Evolutionary conservation across 495 filamentous ascomycete genomes (phyloP), one percentile per base, ranked within the genome.

Genomic region (Ramalina peruviana): DNA sequence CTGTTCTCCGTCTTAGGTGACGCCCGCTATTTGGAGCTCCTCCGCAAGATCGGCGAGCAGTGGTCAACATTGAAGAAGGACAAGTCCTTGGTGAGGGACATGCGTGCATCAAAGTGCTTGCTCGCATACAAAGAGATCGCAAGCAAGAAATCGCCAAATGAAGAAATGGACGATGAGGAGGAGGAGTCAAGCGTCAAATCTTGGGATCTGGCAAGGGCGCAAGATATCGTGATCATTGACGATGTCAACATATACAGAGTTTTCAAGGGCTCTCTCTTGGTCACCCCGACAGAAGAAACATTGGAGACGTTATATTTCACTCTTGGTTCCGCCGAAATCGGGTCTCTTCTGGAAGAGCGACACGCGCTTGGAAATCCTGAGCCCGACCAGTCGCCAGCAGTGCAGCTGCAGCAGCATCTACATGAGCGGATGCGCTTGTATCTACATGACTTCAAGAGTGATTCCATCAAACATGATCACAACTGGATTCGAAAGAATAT

Each of bases 401-500:
- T 60, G 41, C 78, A 77, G 62, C 65, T 96, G 45, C 79, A 81
- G 38, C 87, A 83, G 55, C 73, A 88, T 45, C 81, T 97, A 15
- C 67, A 86, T 5, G 92, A 99, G 61, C 82, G 92, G 27, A 80
- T 80, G 42, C 82, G 89, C 46, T 70, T 99, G 13, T 97, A 95
- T 63, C 64, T 97, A 42, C 79, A 95, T 58, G 85, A 90, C 44
- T 78, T 82, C 38, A 60, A 68, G 0, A 50, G 68, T 4, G 81
- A 88, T 48, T 66, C 74, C 9, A 78, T 97, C 52, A 83, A 82
- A 49, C 85, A 87, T 58, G 88, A 94, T 61, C 73, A 76, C 12
- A 81, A 78, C 56, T 99, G 92, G 92, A 70, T 97, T 9, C 88
- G 94, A 60, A 83, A 85, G 54, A 86, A 90, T 55, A 66, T 99